These are phyloP conservation scores for Tulasnella sp. DNA, from an alignment of 768 basidiomycete species.

Conservation along the genomic window DNA sequence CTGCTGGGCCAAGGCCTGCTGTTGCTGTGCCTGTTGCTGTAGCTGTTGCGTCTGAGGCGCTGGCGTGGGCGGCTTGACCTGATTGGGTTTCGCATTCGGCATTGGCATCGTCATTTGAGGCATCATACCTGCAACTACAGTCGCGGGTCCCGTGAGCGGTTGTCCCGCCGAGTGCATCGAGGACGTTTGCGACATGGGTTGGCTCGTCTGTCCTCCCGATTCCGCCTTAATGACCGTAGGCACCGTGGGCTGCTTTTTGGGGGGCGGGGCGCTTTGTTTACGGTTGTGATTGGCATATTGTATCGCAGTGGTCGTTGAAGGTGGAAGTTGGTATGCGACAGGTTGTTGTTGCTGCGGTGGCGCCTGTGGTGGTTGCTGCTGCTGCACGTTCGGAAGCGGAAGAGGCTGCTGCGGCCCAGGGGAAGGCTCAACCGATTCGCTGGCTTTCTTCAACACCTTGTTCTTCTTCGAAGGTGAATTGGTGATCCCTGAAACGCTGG, in stretches of 20 bases:
- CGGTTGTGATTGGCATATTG: neutral
- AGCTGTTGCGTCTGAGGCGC: slow-evolving; percentile 22
- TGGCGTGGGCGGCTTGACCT: slow-evolving; percentile 25
- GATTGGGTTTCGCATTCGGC: neutral
- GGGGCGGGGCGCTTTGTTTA: neutral
- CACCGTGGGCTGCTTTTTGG: slow-evolving; percentile 6
- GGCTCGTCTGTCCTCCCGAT: too few relatives aligned
- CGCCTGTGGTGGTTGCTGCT: neutral
- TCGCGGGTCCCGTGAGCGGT: too few relatives aligned
- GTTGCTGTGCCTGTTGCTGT: slow-evolving; percentile 18
- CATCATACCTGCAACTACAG: too few relatives aligned
- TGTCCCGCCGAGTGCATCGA: too few relatives aligned
- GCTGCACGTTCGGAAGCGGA: neutral
- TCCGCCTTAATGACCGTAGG: neutral
- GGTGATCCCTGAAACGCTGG: slow-evolving; percentile 3
- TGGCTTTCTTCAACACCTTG: slow-evolving; percentile 6
- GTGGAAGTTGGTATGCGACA: slow-evolving; percentile 10
- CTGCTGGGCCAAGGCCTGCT: slow-evolving; percentile 10
- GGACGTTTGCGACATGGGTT: too few relatives aligned
- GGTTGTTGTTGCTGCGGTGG: neutral
- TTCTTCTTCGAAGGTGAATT: slow-evolving; percentile 4
- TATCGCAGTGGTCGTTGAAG: neutral
- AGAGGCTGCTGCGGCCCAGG: neutral
- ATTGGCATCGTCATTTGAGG: too few relatives aligned
- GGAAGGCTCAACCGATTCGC: slow-evolving; percentile 7